Base-by-base conservation (phyloP, 2,329 filamentous ascomycete species). In the Alternaria arbusti region DNA sequence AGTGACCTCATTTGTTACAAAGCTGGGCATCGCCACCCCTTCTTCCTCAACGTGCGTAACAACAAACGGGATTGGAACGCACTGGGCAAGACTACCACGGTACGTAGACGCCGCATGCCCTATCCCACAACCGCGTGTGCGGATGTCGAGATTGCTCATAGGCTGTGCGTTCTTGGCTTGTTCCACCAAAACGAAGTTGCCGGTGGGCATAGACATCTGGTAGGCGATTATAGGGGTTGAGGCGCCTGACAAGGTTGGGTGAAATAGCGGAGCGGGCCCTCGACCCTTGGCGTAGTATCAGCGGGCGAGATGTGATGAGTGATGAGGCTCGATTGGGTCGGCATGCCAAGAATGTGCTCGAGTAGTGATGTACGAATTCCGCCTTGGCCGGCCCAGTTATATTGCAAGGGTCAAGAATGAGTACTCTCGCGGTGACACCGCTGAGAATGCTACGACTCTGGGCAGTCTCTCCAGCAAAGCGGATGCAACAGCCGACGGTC, bases 361-460 rank as follows among this genome's bases (percentile, higher is more conserved):
- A 40, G 57, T 36, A 55, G 45, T 68, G 64, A 70, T 69, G 62
- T 61, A 60, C 63, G 64, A 63, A 66, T 70, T 68, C 70, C 70
- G 70, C 67, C 70, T 72, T 72, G 68, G 70, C 60, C 60, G 45
- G 45, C 62, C 67, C 69, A 68, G 70, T 68, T 65, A 65, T 64
- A 57, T 61, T 59, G 65, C 67, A 54, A 52, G 55, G 61, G 59
- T 57, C 45, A 56, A 64, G 62, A 61, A 71, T 71, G 68, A 56
- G 62, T 60, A 64, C 55, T 58, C 63, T 65, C 57, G 56, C 63
- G n/a, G 69, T 74, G 66, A 62, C 58, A 71, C 72, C 65, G 67
- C 67, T 67, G 65, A 69, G 64, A 49, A 72, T 62, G 63, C 61
- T 66, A 63, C 69, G 61, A 47, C 23, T 65, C 66, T 74, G 63